These are phyloP conservation scores for Nicotiana tomentosiformis DNA, from an alignment of 257 asterid genomes.

Conservation along the genomic window DNA sequence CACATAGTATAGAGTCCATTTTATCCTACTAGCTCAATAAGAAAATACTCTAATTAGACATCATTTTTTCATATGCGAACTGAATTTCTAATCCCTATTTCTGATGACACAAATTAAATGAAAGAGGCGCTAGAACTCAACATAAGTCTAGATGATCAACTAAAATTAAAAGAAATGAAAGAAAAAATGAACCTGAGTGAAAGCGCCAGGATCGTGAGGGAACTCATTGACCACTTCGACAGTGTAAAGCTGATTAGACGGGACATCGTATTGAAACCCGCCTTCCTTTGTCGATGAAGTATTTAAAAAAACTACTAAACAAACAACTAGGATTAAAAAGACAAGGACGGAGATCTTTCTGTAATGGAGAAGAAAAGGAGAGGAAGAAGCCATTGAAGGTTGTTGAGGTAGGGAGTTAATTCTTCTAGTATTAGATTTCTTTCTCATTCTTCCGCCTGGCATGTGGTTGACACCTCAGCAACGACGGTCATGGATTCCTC, in stretches of 20 bases:
- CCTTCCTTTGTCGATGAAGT: constrained; percentile 27
- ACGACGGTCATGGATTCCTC: neutral
- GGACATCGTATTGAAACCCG: constrained; percentile 21
- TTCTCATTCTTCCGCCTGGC: constrained; percentile 39
- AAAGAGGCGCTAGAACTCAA: neutral
- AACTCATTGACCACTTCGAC: constrained; percentile 63
- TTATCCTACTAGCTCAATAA: too few species aligned
- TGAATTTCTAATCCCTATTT: neutral
- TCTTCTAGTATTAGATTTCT: constrained; percentile 27
- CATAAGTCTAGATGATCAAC: neutral
- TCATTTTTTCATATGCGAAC: neutral
- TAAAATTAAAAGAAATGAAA: neutral
- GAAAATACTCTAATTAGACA: too few species aligned
- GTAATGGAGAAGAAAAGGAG: constrained; percentile 26
- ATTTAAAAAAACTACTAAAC: constrained; percentile 23
- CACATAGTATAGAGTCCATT: too few species aligned
- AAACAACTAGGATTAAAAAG: constrained; percentile 25
- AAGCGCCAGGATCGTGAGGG: constrained; percentile 81
- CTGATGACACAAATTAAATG: neutral
- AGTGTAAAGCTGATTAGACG: constrained; percentile 35
- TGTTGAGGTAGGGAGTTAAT: constrained; percentile 19
- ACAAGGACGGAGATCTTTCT: constrained; percentile 26
- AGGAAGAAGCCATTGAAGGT: constrained; percentile 25
- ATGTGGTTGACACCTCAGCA: constrained; percentile 13
- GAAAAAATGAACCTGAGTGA: constrained; percentile 59